Evolutionary conservation across 2,329 filamentous ascomycete species (phyloP), one percentile per base, ranked within the genome.

Genomic region (Talaromyces pinophilus): DNA sequence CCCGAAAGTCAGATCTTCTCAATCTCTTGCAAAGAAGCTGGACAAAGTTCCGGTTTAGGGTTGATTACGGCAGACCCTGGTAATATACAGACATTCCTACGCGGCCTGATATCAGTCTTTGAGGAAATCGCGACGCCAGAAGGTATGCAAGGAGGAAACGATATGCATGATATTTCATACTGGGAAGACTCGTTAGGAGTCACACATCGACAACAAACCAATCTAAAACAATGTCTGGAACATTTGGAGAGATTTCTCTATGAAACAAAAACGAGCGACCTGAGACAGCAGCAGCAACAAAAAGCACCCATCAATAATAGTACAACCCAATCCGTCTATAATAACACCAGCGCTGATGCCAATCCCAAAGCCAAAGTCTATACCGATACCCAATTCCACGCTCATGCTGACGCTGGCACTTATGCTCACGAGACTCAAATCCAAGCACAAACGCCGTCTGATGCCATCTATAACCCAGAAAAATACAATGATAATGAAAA

Each of bases 101-200:
- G 85, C 67, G 84, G 83, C 25, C 84, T 99, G 22, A 86, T 88
- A n/a, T 72, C 77, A 38, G 85, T 86, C 2, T 97, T 98, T 76
- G 80, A 80, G 67, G 73, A 77, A 63, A 79, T 83, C 63, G 74
- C 78, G 62, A 78, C 77, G 7, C 76, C 81, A 13, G 76, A 78
- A 42, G 67, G 73, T 40, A 72, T 76, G 5, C 73, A 75, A 40
- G 72, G 75, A 62, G 71, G 72, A 22, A 75, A 77, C 66, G 75
- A 77, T 33, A 75, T 79, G 63, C 75, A 77, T 66, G 76, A 77
- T 38, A 75, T 79, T 65, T 85, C 85, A 3, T 87, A 92, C 69
- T 88, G 92, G 82, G 87, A 93, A 79, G 92, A 96, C 73, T 90
- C 95, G 4, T 85, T 97, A 3, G 93, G 93, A 65, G 93, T 97